Base-by-base conservation (phyloP, 768 basidiomycete genomes). In the Serendipita sp. region DNA sequence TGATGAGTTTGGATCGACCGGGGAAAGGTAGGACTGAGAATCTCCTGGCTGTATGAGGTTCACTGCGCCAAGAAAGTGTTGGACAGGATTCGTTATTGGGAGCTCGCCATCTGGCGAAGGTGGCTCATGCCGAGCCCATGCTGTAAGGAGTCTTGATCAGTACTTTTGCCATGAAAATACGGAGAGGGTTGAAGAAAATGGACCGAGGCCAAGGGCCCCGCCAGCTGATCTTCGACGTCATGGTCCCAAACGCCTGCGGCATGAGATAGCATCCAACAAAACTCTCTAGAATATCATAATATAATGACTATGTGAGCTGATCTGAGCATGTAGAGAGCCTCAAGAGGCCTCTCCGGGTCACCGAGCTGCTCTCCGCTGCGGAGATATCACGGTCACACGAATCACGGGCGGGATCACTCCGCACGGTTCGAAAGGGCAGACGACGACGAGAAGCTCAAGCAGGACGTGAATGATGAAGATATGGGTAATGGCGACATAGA, bases 71-170 rank as follows among this genome's bases (percentile, higher is more conserved):
- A 60, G 56, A 2, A 60, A 60, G 34, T 32, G 28, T 16, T 71
- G 65, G 37, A 71, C 66, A 16, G 71, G 70, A 66, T 69, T 69
- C 41, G 41, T 41, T 41, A 68, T 70, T 3, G 70, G 68, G 35
- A 77, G 78, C 56, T 83, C 79, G 47, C 71, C 71, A 37, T 75
- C 80, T 0, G 88, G 86, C 0, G 88, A 89, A 3, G 87, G 86
- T 3, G 88, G 88, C 70, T 92, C 89, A 71, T 91, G 86, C 68
- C 81, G 78, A 3, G 89, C 89, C 89, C 89, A 92, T 58, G 89
- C 89, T 92, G 68, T 15, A 30, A 16, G 16, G 2, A 48, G 58
- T 24, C n/a, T 24, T 24, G n/a, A n/a, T 51, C 48, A 51, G 48
- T n/a, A 51, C 7, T 7, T 41, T 41, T 41, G 41, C 41, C 7